Evolutionary conservation across 2,329 filamentous ascomycete species (phyloP).

Genomic region (Penicillium polonicum): DNA sequence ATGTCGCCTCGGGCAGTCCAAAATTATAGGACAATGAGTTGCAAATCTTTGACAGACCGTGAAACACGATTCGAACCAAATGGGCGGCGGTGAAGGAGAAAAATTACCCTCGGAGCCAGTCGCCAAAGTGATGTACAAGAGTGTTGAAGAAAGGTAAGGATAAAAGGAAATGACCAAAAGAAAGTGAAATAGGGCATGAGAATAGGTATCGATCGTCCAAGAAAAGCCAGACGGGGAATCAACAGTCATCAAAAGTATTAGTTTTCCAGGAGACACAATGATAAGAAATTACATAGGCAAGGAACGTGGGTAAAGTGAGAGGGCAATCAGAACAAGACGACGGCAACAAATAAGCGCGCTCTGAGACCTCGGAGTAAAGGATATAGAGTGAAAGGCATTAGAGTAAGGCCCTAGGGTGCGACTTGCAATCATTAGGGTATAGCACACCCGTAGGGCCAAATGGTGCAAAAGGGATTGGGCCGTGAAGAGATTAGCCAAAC

Average conservation of each 20-base stretch:
- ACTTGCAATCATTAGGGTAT: slow-evolving; percentile 26
- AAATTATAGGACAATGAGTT: neutral
- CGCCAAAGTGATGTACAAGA: slow-evolving; percentile 8
- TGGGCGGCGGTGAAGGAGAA: neutral
- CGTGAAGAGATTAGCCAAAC: slow-evolving; percentile 4
- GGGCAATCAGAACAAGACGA: neutral
- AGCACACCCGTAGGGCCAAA: slow-evolving; percentile 16
- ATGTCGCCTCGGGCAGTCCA: neutral
- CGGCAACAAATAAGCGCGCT: neutral
- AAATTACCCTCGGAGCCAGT: neutral
- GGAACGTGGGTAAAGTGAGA: neutral
- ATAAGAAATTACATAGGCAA: neutral
- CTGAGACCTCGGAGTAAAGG: slow-evolving; percentile 3
- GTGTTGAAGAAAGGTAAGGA: neutral
- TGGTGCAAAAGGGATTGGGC: slow-evolving; percentile 3
- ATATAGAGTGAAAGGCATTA: slow-evolving; percentile 25
- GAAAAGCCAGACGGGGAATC: neutral
- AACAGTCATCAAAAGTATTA: slow-evolving; percentile 8
- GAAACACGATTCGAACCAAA: neutral
- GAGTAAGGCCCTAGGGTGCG: slow-evolving; percentile 10
- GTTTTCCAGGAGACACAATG: neutral
- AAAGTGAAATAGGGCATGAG: neutral
- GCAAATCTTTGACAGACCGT: neutral
- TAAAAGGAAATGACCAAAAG: slow-evolving; percentile 7
- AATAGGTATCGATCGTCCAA: slow-evolving; percentile 7